Evolutionary conservation across 2,329 filamentous ascomycete species (phyloP).

Genomic region (Hirsutella rhossiliensis): DNA sequence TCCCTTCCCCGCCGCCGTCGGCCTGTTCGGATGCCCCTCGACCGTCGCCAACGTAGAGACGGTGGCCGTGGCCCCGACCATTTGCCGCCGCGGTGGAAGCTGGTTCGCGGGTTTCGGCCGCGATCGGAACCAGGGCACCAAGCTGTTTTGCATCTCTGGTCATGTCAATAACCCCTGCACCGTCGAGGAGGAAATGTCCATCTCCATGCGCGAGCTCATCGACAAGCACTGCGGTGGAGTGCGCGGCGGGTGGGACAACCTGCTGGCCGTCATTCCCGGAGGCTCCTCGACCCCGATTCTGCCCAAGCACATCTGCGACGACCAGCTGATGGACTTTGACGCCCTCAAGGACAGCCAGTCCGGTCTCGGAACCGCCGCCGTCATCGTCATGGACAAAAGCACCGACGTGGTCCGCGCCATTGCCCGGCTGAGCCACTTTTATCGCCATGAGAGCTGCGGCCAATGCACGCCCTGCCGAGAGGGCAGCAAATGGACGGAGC

Average conservation of each 20-base stretch:
- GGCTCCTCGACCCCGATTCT: conserved; percentile 94
- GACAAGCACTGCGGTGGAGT: conserved; percentile 98
- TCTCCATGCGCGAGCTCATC: conserved; percentile 88
- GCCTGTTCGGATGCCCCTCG: conserved; percentile 94
- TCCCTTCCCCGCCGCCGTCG: conserved; percentile 92
- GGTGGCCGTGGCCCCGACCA: conserved; percentile 87
- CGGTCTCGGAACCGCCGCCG: conserved; percentile 90
- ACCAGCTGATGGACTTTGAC: conserved; percentile 98
- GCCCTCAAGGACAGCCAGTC: conserved; percentile 96
- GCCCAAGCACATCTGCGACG: conserved; percentile 79
- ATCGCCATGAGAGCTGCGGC: conserved; percentile 95
- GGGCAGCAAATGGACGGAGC: conserved; percentile 96
- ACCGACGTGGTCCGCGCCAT: conserved; percentile 94
- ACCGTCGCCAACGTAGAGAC: conserved; percentile 99
- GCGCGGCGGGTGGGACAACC: conserved; percentile 93
- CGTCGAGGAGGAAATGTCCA: conserved; percentile 99
- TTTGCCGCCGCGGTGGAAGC: conserved; percentile 77
- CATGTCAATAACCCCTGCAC: conserved; percentile 98
- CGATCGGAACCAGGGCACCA: conserved; percentile 92
- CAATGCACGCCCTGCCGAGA: conserved; percentile 99
- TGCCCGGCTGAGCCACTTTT: conserved; percentile 86
- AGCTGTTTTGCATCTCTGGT: conserved; percentile 96
- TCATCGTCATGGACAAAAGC: conserved; percentile 98
- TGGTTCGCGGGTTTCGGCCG: conserved; percentile 95
- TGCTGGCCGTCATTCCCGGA: conserved; percentile 88